Evolutionary conservation across 1,139 yeast species (phyloP).

Genomic region (Diutina ranongensis): DNA sequence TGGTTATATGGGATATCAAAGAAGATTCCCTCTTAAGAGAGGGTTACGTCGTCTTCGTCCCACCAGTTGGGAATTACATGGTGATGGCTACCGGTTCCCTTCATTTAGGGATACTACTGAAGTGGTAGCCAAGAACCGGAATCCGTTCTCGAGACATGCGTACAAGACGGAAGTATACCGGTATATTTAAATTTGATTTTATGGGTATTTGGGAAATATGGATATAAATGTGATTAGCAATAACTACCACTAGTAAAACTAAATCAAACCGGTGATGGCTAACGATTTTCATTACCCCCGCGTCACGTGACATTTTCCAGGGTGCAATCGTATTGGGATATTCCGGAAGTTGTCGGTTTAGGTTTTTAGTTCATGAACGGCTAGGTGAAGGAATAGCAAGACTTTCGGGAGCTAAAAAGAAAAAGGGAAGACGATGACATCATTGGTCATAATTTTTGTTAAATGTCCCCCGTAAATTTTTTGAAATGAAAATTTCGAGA

Average conservation of each 20-base stretch:
- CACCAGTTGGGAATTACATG: not conserved
- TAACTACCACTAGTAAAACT: not conserved
- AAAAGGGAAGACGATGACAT: too few relatives aligned
- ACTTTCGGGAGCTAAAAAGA: too few relatives aligned
- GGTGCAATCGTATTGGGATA: too few relatives aligned
- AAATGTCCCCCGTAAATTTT: too few relatives aligned
- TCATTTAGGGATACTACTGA: not conserved
- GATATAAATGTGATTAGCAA: not conserved
- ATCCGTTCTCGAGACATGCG: constrained; percentile 2
- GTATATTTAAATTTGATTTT: not conserved
- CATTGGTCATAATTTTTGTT: too few relatives aligned
- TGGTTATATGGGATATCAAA: not conserved
- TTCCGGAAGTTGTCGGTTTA: too few relatives aligned
- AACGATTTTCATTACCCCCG: too few relatives aligned
- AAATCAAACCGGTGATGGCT: too few relatives aligned
- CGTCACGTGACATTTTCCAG: too few relatives aligned
- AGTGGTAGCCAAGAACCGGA: constrained; percentile 2
- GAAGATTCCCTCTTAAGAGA: not conserved
- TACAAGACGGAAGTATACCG: constrained; percentile 4
- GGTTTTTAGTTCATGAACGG: too few relatives aligned
- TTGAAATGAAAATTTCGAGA: too few relatives aligned
- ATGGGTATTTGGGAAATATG: not conserved
- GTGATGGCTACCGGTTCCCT: not conserved
- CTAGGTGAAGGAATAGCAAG: too few relatives aligned
- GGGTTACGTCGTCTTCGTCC: not conserved